A percentile compares a stretch with the other conserved stretches of the same genome.
Evolutionary conservation across 2,329 filamentous ascomycete species (phyloP).

Genomic region (Colletotrichum tanaceti): DNA sequence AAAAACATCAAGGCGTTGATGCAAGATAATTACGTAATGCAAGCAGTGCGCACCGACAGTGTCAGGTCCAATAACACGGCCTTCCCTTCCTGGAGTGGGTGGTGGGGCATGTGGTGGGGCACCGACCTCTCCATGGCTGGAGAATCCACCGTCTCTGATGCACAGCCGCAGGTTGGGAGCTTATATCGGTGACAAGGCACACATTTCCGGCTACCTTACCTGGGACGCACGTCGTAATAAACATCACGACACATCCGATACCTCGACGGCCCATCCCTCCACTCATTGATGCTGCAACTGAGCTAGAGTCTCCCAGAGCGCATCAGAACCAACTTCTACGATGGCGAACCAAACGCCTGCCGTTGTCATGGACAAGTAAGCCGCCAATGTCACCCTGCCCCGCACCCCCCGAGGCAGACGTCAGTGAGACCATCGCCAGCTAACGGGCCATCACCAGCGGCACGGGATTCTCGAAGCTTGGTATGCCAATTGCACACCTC

Average conservation of each 20-base stretch:
- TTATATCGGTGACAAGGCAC: conserved; percentile 42
- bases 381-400: conserved; percentile 50
- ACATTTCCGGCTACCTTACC: conserved; percentile 40
- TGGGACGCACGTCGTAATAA: conserved; percentile 42
- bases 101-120: conserved; percentile 39
- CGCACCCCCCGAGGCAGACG: conserved; percentile 45
- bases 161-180: conserved; percentile 42
- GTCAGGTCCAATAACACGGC: background rate
- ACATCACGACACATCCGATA: conserved; percentile 35
- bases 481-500: conserved; percentile 62
- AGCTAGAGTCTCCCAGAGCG: conserved; percentile 34
- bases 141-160: conserved; percentile 38
- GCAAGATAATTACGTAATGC: conserved; percentile 15
- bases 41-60: conserved; percentile 1
- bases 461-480: conserved; percentile 99
- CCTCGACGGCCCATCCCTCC: conserved; percentile 23
- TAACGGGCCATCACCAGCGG: conserved; percentile 72
- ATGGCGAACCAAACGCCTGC: conserved; percentile 99
- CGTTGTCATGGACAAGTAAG: conserved; percentile 99
- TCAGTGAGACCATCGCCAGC: conserved; percentile 39
- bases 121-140: conserved; percentile 40
- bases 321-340: conserved; percentile 21
- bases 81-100: conserved; percentile 16
- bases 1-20: background rate
- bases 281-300: conserved; percentile 31